phyloP scores from a whole-genome alignment of 2,329 filamentous ascomycete genomes.

The Pseudocercospora macadamiae region DNA sequence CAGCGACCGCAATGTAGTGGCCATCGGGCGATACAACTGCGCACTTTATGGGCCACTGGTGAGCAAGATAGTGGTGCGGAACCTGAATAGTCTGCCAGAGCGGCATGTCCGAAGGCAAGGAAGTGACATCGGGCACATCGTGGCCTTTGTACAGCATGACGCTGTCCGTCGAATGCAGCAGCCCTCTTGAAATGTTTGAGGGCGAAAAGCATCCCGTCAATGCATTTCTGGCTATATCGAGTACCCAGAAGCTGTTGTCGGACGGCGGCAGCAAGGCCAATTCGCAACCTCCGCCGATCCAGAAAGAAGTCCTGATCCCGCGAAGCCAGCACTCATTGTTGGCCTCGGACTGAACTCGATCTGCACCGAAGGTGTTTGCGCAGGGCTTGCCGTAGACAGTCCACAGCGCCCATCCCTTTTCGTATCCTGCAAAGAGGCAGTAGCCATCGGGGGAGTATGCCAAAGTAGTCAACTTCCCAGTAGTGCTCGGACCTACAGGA shows the following conservation, averaged over 20 bases:
- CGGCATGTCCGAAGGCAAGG: slow-evolving; percentile 87
- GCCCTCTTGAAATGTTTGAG: slow-evolving; percentile 84
- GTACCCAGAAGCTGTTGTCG: slow-evolving; percentile 78
- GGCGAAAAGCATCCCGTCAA: slow-evolving; percentile 88
- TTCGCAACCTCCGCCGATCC: slow-evolving; percentile 87
- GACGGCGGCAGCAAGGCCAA: slow-evolving; percentile 69
- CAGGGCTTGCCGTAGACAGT: slow-evolving; percentile 94
- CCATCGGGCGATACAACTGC: slow-evolving; percentile 90
- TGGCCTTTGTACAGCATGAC: slow-evolving; percentile 94
- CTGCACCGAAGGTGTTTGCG: slow-evolving; percentile 78
- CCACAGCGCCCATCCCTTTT: slow-evolving; percentile 93
- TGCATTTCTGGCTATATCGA: slow-evolving; percentile 95
- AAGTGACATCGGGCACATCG: slow-evolving; percentile 85
- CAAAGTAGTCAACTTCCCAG: slow-evolving; percentile 73
- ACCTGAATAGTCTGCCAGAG: slow-evolving; percentile 94
- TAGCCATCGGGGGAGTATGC: slow-evolving; percentile 94
- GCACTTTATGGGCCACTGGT: slow-evolving; percentile 91
- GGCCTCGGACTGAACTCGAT: slow-evolving; percentile 62
- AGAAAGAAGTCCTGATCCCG: slow-evolving; percentile 75
- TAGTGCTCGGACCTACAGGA: slow-evolving; percentile 67
- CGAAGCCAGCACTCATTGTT: slow-evolving; percentile 85
- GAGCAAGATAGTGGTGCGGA: slow-evolving; percentile 78
- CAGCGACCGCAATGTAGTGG: slow-evolving; percentile 94
- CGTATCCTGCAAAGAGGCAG: slow-evolving; percentile 90
- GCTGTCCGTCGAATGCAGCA: slow-evolving; percentile 84